Percentiles rank a stretch among this genome's conserved stretches.
Evolutionary conservation across 1,284 basidiomycete genomes (phyloP).

Genomic region (Tilletiaria anomala): DNA sequence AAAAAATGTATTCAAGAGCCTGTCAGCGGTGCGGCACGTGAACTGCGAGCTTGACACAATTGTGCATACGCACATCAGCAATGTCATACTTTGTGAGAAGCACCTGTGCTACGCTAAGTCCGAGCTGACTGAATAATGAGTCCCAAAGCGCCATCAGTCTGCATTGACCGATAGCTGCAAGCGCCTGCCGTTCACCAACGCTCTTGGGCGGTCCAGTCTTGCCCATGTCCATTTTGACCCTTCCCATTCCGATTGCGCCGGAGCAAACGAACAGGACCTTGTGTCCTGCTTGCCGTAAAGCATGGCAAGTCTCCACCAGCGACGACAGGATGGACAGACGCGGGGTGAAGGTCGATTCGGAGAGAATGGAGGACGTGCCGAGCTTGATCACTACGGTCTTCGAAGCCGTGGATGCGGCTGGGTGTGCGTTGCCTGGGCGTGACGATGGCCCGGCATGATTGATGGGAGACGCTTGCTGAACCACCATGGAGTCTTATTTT

Average conservation of each 20-base stretch:
- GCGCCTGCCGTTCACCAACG: constrained; percentile 79
- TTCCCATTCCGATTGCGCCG: constrained; percentile 86
- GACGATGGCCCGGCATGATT: too few species aligned
- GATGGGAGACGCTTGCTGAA: too few species aligned
- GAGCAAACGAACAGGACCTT: constrained; percentile 89
- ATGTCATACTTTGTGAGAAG: constrained; percentile 88
- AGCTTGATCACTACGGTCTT: constrained; percentile 37
- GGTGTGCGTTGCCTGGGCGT: too few species aligned
- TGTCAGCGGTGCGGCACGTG: not conserved
- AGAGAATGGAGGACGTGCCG: constrained; percentile 36
- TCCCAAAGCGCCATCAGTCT: constrained; percentile 92
- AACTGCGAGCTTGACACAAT: not conserved
- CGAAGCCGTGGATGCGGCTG: not conserved
- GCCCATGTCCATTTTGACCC: constrained; percentile 65
- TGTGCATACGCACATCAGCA: constrained; percentile 59
- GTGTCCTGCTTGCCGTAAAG: constrained; percentile 66
- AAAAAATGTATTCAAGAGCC: not conserved
- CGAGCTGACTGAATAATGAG: constrained; percentile 80
- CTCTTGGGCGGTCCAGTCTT: constrained; percentile 65
- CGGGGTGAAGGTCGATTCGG: constrained; percentile 43
- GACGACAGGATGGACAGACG: constrained; percentile 77
- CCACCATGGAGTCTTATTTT: too few species aligned
- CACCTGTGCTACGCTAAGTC: constrained; percentile 89
- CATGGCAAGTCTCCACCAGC: constrained; percentile 76
- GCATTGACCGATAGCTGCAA: constrained; percentile 93